Conservation (phyloP, 257 asterid genomes). For the Phtheirospermum japonicum region DNA sequence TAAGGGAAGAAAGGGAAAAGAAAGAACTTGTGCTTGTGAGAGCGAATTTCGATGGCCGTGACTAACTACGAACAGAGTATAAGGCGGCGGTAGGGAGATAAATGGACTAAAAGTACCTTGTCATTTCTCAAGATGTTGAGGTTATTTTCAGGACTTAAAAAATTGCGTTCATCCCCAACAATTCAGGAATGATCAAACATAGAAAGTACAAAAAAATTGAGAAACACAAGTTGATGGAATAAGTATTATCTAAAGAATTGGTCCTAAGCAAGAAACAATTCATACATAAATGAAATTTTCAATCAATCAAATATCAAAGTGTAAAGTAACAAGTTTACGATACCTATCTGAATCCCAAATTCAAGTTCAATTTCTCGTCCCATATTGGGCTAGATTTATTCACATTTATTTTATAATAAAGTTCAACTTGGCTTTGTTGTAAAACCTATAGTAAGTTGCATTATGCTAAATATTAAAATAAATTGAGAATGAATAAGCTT, state of each 20-base stretch:
- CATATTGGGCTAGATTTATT: slow-evolving; percentile 4
- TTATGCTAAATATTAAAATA: not conserved
- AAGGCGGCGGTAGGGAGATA: not conserved
- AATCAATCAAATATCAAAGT: no score
- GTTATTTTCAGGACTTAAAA: slow-evolving; percentile 11
- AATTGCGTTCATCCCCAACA: not conserved
- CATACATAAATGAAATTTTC: slow-evolving; percentile 2
- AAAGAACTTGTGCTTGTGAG: slow-evolving; percentile 6
- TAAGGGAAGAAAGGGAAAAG: not conserved
- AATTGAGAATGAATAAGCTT: slow-evolving; percentile 20
- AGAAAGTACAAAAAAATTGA: slow-evolving; percentile 1
- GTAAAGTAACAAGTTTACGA: no score
- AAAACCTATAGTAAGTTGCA: slow-evolving; percentile 5
- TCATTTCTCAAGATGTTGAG: slow-evolving; percentile 5
- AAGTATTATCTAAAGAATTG: slow-evolving; percentile 11
- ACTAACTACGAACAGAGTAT: not conserved
- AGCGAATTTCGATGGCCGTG: not conserved
- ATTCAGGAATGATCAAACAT: no score
- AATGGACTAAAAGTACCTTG: not conserved
- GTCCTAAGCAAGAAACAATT: not conserved
- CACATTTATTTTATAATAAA: not conserved
- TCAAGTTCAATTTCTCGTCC: slow-evolving; percentile 9
- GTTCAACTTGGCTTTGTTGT: slow-evolving; percentile 9
- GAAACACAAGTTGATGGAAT: not conserved
- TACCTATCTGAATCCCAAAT: slow-evolving; percentile 6